Base-by-base conservation (phyloP, 176 grass and related monocot species). In the Microstegium vimineum region DNA sequence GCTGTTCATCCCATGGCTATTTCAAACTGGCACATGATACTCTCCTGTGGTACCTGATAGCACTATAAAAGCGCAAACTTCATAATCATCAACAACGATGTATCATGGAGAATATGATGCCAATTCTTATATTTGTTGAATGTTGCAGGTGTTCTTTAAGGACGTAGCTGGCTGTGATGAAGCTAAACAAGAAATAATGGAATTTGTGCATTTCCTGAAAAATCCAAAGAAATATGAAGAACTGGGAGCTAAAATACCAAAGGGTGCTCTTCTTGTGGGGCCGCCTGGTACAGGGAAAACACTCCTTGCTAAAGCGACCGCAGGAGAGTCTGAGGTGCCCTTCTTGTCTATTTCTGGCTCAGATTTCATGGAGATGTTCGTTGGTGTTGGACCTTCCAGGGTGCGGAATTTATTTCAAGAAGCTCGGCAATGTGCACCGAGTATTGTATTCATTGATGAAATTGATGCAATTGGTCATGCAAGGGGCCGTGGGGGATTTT, bases 131-230 rank as follows among this genome's bases (percentile, higher is more conserved):
- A 14, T 70, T 70, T 71, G 28, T 62, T 59, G 34, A 91, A 34
- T 74, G 69, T 43, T 84, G 43, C 89, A 98, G 90, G 87, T 95
- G 67, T 95, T 85, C 42, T 98, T 98, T 73, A 95, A 98, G 82
- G 92, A 98, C 84, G 92, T 98, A 83, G 92, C 95, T 85, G 95
- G 95, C 42, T 98, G 95, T 82, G 92, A 98, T 69, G 92, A 98
- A 89, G 92, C 95, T 15, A 98, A 98, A 84, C 89, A 95, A 91
- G 92, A 98, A 93, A 98, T 95, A 57, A 98, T 95, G 92, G 95
- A 98, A 69, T 95, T 98, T 93, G 95, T 98, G 74, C 90, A 98
- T 85, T 98, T 98, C 61, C 88, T 95, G 4, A 95, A 95, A 88
- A 95, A 98, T 66, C 92, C 95, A 13, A 94, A 93, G 82, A 98